Evolutionary conservation across 2,329 filamentous ascomycete species (phyloP).

Genomic region (Aspergillus glaucus): DNA sequence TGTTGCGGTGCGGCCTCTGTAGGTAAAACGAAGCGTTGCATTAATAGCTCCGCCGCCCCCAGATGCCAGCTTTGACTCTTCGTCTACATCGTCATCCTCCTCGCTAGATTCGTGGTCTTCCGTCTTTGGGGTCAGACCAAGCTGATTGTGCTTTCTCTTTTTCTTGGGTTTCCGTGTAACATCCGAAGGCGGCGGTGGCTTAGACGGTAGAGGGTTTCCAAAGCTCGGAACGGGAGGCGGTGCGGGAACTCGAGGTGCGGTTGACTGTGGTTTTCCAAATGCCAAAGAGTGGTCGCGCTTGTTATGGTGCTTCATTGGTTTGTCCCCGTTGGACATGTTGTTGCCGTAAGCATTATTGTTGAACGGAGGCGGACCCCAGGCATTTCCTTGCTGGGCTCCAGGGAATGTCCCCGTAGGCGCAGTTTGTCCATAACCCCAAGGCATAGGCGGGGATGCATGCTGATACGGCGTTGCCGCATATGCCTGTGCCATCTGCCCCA

Average conservation of each 20-base stretch:
- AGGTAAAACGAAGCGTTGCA: slow-evolving; percentile 45
- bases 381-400: slow-evolving; percentile 25
- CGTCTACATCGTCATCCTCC: slow-evolving; percentile 41
- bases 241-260: slow-evolving; percentile 27
- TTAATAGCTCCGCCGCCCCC: slow-evolving; percentile 11
- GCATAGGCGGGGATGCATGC: slow-evolving; percentile 37
- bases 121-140: slow-evolving; percentile 42
- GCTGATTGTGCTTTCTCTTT: slow-evolving; percentile 40
- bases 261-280: slow-evolving; percentile 28
- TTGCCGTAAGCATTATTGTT: slow-evolving; percentile 14
- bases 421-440: slow-evolving; percentile 50
- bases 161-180: slow-evolving; percentile 32
- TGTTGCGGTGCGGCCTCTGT: slow-evolving; percentile 49
- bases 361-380: slow-evolving; percentile 17
- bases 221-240: slow-evolving; percentile 42
- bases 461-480: slow-evolving; percentile 18
- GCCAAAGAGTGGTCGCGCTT: slow-evolving; percentile 35
- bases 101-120: slow-evolving; percentile 42
- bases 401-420: slow-evolving; percentile 44
- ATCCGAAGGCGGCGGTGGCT: slow-evolving; percentile 34
- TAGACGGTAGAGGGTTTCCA: slow-evolving; percentile 37
- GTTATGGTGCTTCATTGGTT: slow-evolving; percentile 16
- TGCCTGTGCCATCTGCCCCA: slow-evolving; percentile 16
- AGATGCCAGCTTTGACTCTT: slow-evolving; percentile 37
- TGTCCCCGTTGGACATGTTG: slow-evolving; percentile 11